Percentiles rank a stretch among this genome's conserved stretches.
Conservation (phyloP, 495 filamentous ascomycete genomes). For the Penicillium verhagenii region DNA sequence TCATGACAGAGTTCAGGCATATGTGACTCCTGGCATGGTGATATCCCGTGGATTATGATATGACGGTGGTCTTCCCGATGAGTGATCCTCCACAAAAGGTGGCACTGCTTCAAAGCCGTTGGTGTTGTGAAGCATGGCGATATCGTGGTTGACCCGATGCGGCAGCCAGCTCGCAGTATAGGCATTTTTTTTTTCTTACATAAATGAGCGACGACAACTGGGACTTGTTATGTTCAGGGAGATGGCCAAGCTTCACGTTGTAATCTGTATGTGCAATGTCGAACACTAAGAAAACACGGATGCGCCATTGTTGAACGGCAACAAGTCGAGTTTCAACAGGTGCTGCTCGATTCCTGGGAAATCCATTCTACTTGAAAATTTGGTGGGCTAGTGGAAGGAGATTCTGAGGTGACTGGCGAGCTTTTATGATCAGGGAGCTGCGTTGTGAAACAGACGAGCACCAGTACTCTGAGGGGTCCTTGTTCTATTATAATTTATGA, state of each 20-base stretch:
- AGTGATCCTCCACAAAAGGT: conserved; percentile 26
- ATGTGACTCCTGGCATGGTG: conserved; percentile 18
- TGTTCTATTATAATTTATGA: conserved; percentile 11
- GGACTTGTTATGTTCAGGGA: conserved; percentile 28
- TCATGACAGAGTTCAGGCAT: conserved; percentile 1
- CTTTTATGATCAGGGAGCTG: conserved; percentile 17
- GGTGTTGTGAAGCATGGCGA: conserved; percentile 28
- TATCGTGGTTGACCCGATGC: conserved; percentile 25
- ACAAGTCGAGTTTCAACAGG: conserved; percentile 15
- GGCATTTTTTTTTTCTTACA: conserved; percentile 26
- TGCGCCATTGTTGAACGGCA: conserved; percentile 26
- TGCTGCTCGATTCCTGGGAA: neutral
- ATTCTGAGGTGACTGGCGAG: conserved; percentile 19
- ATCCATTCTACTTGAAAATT: conserved; percentile 14
- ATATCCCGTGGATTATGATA: conserved; percentile 26
- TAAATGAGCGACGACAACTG: conserved; percentile 25
- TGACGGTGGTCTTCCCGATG: conserved; percentile 19
- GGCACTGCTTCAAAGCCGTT: conserved; percentile 25
- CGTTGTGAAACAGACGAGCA: conserved; percentile 29
- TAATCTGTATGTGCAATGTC: conserved; percentile 25
- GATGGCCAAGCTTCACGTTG: conserved; percentile 24
- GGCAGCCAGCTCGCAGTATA: conserved; percentile 25
- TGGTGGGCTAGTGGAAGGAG: conserved; percentile 17
- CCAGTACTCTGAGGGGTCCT: conserved; percentile 21
- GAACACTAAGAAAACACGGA: conserved; percentile 26